Evolutionary conservation across 75 land plant species (phyloP).

Genomic region (Pinus taeda): DNA sequence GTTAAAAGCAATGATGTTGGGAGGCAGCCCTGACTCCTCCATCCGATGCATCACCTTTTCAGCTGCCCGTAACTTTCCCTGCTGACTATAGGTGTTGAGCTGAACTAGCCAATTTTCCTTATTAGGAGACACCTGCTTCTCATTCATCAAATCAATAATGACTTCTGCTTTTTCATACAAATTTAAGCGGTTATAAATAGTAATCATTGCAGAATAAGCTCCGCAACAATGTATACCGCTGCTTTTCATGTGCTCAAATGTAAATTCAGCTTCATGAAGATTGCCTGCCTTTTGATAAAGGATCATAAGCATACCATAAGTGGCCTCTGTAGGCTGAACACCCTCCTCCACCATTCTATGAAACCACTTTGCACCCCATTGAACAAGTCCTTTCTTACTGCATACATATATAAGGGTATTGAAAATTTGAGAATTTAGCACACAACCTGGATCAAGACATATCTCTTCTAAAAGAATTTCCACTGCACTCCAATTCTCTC

Average conservation of each 20-base stretch:
- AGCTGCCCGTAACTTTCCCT: slow-evolving; percentile 74
- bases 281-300: slow-evolving; percentile 59
- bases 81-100: slow-evolving; percentile 75
- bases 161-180: slow-evolving; percentile 72
- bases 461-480: slow-evolving; percentile 45
- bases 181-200: slow-evolving; percentile 56
- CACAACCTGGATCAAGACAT: slow-evolving; percentile 25
- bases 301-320: slow-evolving; percentile 78
- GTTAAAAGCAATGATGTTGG: slow-evolving; percentile 76
- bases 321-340: slow-evolving; percentile 56
- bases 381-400: slow-evolving; percentile 32
- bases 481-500: slow-evolving; percentile 58
- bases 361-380: slow-evolving; percentile 61
- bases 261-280: slow-evolving; percentile 61
- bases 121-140: slow-evolving; percentile 47
- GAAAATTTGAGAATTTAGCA: slow-evolving; percentile 43
- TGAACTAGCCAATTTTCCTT: slow-evolving; percentile 71
- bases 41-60: slow-evolving; percentile 54
- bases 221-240: slow-evolving; percentile 28
- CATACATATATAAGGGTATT: slow-evolving; percentile 60
- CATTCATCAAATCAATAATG: slow-evolving; percentile 43
- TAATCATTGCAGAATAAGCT: slow-evolving; percentile 76
- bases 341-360: slow-evolving; percentile 44
- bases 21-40: slow-evolving; percentile 52
- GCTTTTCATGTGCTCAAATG: slow-evolving; percentile 47